Evolutionary conservation across 2,329 filamentous ascomycete species (phyloP), one percentile per base, ranked within the genome.

Genomic region (Phyllosticta citribraziliensis): DNA sequence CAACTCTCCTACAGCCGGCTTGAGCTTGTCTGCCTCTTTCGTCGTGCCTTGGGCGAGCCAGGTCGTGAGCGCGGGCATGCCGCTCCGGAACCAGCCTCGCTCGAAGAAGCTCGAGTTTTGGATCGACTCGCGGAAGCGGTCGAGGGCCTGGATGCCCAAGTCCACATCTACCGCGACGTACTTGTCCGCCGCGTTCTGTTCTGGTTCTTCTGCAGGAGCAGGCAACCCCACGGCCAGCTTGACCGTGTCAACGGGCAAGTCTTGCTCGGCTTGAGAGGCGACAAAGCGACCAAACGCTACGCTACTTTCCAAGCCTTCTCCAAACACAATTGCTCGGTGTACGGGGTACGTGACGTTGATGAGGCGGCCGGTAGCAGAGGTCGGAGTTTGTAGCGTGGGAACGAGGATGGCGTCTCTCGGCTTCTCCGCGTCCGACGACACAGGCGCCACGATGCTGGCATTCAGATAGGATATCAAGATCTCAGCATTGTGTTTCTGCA

Each of bases 261-360:
- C 40, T 77, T 63, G 19, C 78, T 74, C 55, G 56, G 64, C 55
- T 55, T 65, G 64, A 35, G 71, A 67, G 52, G 70, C 68, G 17
- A 71, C 71, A 64, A 78, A 72, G 50, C 72, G 66, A 54, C 76
- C 70, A 72, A 73, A 81, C 1, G 81, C 77, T 5, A 86, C 79
- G 0, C 88, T 84, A 8, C 88, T 90, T 58, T 83, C 76, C 2
- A 96, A 75, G 0, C 90, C 91, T 56, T 89, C 82, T 0, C 85
- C 86, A 9, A 96, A 82, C 10, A 97, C 68, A 17, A 97, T 74
- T 0, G 87, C 84, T 70, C 87, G 89, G 70, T 97, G 93, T 1
- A 97, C 91, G 0, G 93, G 92, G 53, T 90, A 91, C 6, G 85
- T 84, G 52, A 94, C 80, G 17, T 85, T 82, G 12, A 85, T 85